These are phyloP conservation scores for Solanum bulbocastanum DNA, from an alignment of 257 asterid genomes.

Conservation along the genomic window DNA sequence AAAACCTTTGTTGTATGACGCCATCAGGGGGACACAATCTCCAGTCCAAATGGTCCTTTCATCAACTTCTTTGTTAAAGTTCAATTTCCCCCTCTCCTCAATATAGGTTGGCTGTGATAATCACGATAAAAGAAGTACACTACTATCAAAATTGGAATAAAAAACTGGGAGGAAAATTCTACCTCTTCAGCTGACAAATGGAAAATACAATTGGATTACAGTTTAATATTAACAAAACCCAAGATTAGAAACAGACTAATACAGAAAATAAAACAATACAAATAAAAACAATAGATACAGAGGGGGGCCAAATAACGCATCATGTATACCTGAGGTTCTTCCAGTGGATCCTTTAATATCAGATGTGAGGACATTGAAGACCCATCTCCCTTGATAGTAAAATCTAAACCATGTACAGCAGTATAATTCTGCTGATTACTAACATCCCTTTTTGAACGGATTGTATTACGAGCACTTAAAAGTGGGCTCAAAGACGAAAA, in stretches of 20 bases:
- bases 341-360: constrained; percentile 72
- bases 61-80: constrained; percentile 70
- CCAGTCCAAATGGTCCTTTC: constrained; percentile 92
- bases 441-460: constrained; percentile 52
- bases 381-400: constrained; percentile 36
- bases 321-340: constrained; percentile 75
- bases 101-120: constrained; percentile 50
- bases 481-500: constrained; percentile 44
- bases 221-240: neutral
- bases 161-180: neutral
- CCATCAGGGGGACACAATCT: constrained; percentile 70
- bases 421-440: constrained; percentile 39
- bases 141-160: neutral
- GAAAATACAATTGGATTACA: neutral
- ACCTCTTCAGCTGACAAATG: neutral
- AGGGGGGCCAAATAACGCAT: neutral
- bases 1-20: constrained; percentile 73
- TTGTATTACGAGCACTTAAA: constrained; percentile 41
- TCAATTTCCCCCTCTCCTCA: constrained; percentile 81
- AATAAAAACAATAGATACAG: neutral
- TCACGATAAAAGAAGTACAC: neutral
- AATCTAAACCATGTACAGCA: constrained; percentile 38
- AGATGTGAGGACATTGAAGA: constrained; percentile 60
- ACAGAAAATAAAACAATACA: neutral
- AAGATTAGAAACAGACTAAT: neutral